Evolutionary conservation across 352 stramenopile genomes (phyloP).

Genomic region (Phytophthora multivora): DNA sequence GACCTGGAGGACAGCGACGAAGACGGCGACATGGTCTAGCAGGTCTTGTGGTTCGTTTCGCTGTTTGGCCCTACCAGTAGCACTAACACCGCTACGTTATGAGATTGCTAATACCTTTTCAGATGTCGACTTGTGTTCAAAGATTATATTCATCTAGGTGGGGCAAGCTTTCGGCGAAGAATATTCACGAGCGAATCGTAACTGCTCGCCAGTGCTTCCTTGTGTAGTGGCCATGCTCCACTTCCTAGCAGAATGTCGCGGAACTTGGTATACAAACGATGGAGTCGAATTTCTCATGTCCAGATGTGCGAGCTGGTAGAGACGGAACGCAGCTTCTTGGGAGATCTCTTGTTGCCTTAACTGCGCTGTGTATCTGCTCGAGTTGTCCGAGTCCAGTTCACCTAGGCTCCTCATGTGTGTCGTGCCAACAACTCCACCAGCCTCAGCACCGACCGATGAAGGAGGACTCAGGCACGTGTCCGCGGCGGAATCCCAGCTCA

Average conservation of each 20-base stretch:
- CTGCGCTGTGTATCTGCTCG: conserved; percentile 2
- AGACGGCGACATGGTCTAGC: conserved; percentile 59
- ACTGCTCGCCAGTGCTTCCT: conserved; percentile 4
- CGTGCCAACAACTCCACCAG: conserved; percentile 7
- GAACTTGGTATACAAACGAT: conserved; percentile 23
- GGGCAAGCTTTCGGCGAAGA: neutral
- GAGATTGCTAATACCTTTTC: too few relatives aligned
- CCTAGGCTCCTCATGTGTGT: conserved; percentile 5
- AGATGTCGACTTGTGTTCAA: too few relatives aligned
- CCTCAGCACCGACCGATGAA: conserved; percentile 13
- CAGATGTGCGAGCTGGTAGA: conserved; percentile 22
- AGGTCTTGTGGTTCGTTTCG: too few relatives aligned
- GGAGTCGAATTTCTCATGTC: conserved; percentile 14
- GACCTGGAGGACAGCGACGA: conserved; percentile 77
- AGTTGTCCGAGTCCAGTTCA: conserved; percentile 3
- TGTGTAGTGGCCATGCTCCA: conserved; percentile 23
- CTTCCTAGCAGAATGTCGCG: conserved; percentile 9
- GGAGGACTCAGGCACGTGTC: conserved; percentile 22
- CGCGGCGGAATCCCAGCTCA: conserved; percentile 20
- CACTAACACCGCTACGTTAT: too few relatives aligned
- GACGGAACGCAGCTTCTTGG: conserved; percentile 13
- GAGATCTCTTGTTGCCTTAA: conserved; percentile 9
- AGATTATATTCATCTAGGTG: too few relatives aligned
- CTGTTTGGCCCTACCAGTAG: too few relatives aligned
- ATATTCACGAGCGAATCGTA: neutral